Base-by-base conservation (phyloP, 306 rosid genomes). In the Prunus fruticosa region DNA sequence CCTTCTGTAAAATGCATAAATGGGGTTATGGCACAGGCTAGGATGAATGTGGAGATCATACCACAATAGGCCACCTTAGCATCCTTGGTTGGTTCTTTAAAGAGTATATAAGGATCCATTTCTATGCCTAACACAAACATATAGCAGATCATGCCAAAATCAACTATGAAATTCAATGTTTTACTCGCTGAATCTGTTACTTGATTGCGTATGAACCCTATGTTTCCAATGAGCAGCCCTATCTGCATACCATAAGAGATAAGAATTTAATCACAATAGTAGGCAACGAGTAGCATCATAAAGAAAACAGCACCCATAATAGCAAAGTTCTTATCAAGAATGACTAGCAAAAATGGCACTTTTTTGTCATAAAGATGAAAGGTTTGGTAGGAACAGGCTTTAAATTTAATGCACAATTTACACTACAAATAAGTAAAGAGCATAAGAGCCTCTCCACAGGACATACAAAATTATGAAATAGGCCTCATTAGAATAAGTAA, bases 41-140 rank as follows among this genome's bases (percentile, higher is more conserved):
- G 9, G 27, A 84, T 1, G 79, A 95, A 88, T 3, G 99, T 90
- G 56, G 82, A 69, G 25, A 93, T 19, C 85, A 90, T 78, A 74
- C 89, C 93, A 10, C 80, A 86, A 67, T 85, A 90, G 41, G 99
- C 97, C 38, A 95, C 89, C 75, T 83, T 90, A 14, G 90, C 96
- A 47, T 88, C 99, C 18, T 75, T 87, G 6, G 81, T 82, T 43
- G 99, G 93, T 67, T 46, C 54, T 50, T 68, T 87, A 32, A 92
- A 78, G 32, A 95, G 79, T 6, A 69, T 76, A 28, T 74, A 83
- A 3, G 97, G 99, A 76, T 95, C 93, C 97, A 90, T 92, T 88
- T 95, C 99, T 82, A 95, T 82, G 11, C 99, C 99, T 71, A 95
- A 74, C 56, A 87, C 96, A 70, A 95, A 88, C 99, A 95, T 95